Evolutionary conservation across 306 rosid genomes (phyloP).

Genomic region (Cyclanthera cordifolia): DNA sequence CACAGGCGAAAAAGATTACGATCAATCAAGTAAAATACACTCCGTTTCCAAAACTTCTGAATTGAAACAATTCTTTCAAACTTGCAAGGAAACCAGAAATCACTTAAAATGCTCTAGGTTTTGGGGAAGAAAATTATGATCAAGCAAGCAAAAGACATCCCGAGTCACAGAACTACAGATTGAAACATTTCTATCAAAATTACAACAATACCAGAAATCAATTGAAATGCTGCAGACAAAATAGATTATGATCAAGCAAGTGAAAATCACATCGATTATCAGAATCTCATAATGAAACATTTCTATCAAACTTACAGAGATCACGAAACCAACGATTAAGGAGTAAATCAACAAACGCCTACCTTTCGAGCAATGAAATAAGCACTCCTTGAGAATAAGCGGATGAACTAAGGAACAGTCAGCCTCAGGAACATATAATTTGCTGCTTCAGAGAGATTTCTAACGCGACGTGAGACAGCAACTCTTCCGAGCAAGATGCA

Average conservation of each 20-base stretch:
- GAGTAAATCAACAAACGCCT: neutral
- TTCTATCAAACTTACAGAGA: neutral
- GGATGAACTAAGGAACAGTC: neutral
- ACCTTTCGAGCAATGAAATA: neutral
- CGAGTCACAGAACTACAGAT: neutral
- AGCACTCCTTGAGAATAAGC: neutral
- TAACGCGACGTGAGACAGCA: neutral
- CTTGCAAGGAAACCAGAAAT: too few relatives aligned
- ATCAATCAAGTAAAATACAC: neutral
- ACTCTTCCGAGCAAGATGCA: neutral
- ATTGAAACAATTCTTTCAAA: neutral
- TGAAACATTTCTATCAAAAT: neutral
- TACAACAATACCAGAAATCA: too few relatives aligned
- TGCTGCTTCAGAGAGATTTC: neutral
- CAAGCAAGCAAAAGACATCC: neutral
- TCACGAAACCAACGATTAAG: neutral
- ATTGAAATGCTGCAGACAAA: too few relatives aligned
- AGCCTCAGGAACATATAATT: neutral
- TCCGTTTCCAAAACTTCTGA: neutral
- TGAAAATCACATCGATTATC: neutral
- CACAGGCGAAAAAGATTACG: neutral
- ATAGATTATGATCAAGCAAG: neutral
- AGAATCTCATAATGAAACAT: neutral
- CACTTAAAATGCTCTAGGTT: too few relatives aligned
- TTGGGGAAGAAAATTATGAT: neutral